Percentiles rank a stretch among this genome's conserved stretches.
These are phyloP conservation scores for Syzygium grande DNA, from an alignment of 345 rosid genomes.

Conservation along the genomic window DNA sequence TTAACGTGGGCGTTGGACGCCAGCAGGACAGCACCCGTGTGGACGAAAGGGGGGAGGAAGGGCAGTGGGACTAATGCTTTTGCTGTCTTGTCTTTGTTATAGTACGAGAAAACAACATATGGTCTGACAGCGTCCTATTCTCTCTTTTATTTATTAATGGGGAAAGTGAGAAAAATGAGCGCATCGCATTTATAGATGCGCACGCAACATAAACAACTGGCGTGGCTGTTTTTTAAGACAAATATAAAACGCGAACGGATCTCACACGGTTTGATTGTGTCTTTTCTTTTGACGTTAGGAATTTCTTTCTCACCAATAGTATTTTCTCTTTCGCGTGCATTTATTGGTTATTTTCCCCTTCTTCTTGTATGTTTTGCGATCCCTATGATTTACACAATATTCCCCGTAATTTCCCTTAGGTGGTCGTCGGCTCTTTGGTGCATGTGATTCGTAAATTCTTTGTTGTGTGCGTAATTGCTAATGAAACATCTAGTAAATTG, in stretches of 20 bases:
- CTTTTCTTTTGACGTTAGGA: too few relatives aligned
- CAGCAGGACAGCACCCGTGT: background rate
- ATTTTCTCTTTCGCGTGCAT: background rate
- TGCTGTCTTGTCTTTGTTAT: background rate
- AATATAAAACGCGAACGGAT: background rate
- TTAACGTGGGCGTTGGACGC: background rate
- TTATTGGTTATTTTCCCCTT: background rate
- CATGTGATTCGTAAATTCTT: background rate
- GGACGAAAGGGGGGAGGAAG: background rate
- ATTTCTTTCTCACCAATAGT: too few relatives aligned
- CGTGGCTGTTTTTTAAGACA: background rate
- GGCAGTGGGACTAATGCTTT: background rate
- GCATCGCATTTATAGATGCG: background rate
- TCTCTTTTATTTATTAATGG: background rate
- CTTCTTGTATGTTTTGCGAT: background rate
- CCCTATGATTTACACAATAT: background rate
- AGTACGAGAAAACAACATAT: background rate
- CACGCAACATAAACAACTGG: background rate
- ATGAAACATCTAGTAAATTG: background rate
- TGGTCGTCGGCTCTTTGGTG: background rate
- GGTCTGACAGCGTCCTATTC: background rate
- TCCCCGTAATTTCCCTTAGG: background rate
- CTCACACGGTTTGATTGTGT: background rate
- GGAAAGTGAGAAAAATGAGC: background rate
- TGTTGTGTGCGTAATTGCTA: background rate